A percentile compares a stretch with the other conserved stretches of the same genome.
Evolutionary conservation across 2,329 filamentous ascomycete genomes (phyloP).

Genomic region (Penicillium sp.): DNA sequence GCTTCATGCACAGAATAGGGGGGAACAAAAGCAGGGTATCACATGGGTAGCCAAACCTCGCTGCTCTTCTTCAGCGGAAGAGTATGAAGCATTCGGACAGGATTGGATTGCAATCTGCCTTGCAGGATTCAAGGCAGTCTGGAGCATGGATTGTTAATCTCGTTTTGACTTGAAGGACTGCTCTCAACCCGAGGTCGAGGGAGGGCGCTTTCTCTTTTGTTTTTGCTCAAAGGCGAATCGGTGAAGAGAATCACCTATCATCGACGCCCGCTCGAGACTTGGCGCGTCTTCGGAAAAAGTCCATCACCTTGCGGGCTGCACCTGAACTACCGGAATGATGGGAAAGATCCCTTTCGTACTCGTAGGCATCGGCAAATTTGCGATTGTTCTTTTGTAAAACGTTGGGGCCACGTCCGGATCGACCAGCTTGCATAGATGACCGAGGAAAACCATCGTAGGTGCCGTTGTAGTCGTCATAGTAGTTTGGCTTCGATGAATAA

Average conservation of each 20-base stretch:
- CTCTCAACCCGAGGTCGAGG: background rate
- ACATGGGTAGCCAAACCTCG: slow-evolving; percentile 43
- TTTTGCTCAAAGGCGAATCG: background rate
- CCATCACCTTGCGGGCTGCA: slow-evolving; percentile 92
- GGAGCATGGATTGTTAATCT: slow-evolving; percentile 14
- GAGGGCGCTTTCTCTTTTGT: slow-evolving; percentile 1
- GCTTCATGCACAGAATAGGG: slow-evolving; percentile 40
- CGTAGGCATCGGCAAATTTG: slow-evolving; percentile 85
- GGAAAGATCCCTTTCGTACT: slow-evolving; percentile 64
- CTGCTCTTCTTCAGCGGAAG: slow-evolving; percentile 30
- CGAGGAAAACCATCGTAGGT: slow-evolving; percentile 44
- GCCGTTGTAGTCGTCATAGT: slow-evolving; percentile 56
- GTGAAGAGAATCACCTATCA: slow-evolving; percentile 33
- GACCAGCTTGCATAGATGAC: slow-evolving; percentile 48
- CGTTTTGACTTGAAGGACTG: slow-evolving; percentile 16
- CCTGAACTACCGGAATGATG: slow-evolving; percentile 82
- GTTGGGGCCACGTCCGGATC: slow-evolving; percentile 50
- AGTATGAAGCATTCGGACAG: slow-evolving; percentile 19
- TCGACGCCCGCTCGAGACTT: slow-evolving; percentile 66
- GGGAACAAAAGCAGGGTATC: slow-evolving; percentile 44
- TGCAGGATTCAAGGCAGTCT: slow-evolving; percentile 17
- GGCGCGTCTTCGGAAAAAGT: slow-evolving; percentile 90
- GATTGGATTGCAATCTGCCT: slow-evolving; percentile 12
- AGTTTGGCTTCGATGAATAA: slow-evolving; percentile 41
- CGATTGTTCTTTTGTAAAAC: slow-evolving; percentile 84